A percentile compares a stretch with the other conserved stretches of the same genome.
Evolutionary conservation across 441 rosid genomes (phyloP).

Genomic region (Populus trichocarpa): DNA sequence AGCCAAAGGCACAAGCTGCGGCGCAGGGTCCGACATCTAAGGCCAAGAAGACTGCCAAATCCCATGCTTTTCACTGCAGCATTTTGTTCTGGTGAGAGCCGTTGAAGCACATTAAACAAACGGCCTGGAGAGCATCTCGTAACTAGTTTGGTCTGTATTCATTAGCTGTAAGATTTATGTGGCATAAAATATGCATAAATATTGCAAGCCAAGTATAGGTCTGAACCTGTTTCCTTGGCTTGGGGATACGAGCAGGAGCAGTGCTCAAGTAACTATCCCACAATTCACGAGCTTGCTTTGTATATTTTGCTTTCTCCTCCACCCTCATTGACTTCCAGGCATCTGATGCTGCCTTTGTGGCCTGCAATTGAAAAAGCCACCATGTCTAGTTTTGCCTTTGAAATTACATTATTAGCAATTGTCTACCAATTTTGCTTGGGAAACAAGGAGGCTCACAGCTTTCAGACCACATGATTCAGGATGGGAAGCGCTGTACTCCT

Average conservation of each 20-base stretch:
- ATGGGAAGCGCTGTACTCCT: conserved; percentile 45
- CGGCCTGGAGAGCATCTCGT: conserved; percentile 55
- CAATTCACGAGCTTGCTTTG: conserved; percentile 42
- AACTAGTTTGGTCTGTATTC: conserved; percentile 43
- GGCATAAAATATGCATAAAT: background rate
- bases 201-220: background rate
- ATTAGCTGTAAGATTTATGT: conserved; percentile 17
- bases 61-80: conserved; percentile 44
- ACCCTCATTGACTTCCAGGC: conserved; percentile 48
- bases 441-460: conserved; percentile 34
- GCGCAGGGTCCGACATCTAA: conserved; percentile 44
- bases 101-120: conserved; percentile 42
- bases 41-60: conserved; percentile 41
- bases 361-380: conserved; percentile 25
- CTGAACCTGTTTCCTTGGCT: conserved; percentile 43
- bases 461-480: conserved; percentile 49
- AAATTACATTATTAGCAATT: conserved; percentile 1
- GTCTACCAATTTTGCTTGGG: background rate
- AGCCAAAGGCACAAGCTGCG: conserved; percentile 53
- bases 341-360: conserved; percentile 47
- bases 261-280: conserved; percentile 48
- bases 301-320: conserved; percentile 46
- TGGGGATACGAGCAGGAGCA: conserved; percentile 33
- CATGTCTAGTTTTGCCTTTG: conserved; percentile 1
- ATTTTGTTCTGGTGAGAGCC: conserved; percentile 36